Conservation (phyloP, 805 yeast genomes). For the Saccharomycopsis microspora region DNA sequence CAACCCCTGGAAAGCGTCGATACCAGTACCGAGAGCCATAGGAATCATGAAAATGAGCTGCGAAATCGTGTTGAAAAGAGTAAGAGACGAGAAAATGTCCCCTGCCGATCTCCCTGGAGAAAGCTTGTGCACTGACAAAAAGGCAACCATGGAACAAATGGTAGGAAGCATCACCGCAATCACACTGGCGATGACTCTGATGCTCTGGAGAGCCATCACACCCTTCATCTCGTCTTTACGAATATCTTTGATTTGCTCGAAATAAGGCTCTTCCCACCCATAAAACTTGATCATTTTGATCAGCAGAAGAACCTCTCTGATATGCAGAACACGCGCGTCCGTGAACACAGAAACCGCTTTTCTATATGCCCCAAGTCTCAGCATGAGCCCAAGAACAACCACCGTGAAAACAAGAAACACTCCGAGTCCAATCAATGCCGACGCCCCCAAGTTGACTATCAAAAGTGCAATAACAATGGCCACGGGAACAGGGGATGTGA, state of each 20-base stretch:
- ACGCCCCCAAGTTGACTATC: slow-evolving; percentile 56
- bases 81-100: slow-evolving; percentile 55
- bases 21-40: slow-evolving; percentile 52
- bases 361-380: slow-evolving; percentile 35
- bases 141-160: slow-evolving; percentile 45
- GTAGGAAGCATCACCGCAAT: slow-evolving; percentile 40
- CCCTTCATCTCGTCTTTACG: slow-evolving; percentile 47
- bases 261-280: slow-evolving; percentile 78
- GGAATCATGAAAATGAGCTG: slow-evolving; percentile 60
- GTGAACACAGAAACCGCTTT: slow-evolving; percentile 42
- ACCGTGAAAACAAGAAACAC: slow-evolving; percentile 22
- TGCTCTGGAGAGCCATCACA: slow-evolving; percentile 46
- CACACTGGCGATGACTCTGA: slow-evolving; percentile 40
- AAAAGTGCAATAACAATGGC: slow-evolving; percentile 53
- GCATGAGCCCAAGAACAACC: slow-evolving; percentile 12
- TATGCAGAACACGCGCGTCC: slow-evolving; percentile 48
- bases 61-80: slow-evolving; percentile 52
- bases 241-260: slow-evolving; percentile 35
- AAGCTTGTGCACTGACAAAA: slow-evolving; percentile 29
- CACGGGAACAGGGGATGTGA: slow-evolving; percentile 50
- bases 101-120: slow-evolving; percentile 38
- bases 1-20: slow-evolving; percentile 57
- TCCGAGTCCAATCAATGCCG: slow-evolving; percentile 57
- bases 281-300: slow-evolving; percentile 69
- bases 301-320: slow-evolving; percentile 51